Base-by-base conservation (phyloP, 208 protist species). In the Lotmaria passim region DNA sequence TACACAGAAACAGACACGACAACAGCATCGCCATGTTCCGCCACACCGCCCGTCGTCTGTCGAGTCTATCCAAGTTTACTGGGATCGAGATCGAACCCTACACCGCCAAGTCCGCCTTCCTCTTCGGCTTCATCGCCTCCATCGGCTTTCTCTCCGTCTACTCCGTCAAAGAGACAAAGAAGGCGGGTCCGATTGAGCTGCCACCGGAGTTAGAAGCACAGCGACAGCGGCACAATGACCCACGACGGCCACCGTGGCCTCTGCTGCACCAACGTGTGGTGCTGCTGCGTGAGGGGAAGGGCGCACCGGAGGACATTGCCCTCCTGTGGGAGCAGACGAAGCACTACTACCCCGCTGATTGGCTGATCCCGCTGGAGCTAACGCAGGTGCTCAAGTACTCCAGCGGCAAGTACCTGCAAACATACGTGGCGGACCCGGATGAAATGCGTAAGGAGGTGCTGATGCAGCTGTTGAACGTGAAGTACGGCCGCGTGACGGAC, bases 301-400 rank as follows among this genome's bases (percentile, higher is more conserved):
- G 64, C 11, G 33, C 85, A 4, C 85, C 82, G 12, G 90, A 95
- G 64, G 90, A 95, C 59, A 64, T 95, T n/a, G 68, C 77, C 23
- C 73, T 93, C 11, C 55, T 95, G 67, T 95, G 90, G 90, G 86
- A 93, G 66, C 90, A 95, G 72, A 89, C 80, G 39, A 81, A 81
- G 50, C 82, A 93, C 62, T 95, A 95, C 79, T 95, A 95, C 78
- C 83, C 86, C 15, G 73, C 74, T 6, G 90, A 95, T 75, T 95
- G 90, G 87, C 83, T 95, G 10, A 87, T 95, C 59, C 86, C 87
- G 41, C 75, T 95, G 30, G 86, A 95, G 78, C 77, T 95, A 21
- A 90, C 90, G 28, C 90, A 95, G 75, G 78, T 95, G 36, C 73
- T 95, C 15, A 95, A 95, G 73, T 95, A 93, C 76, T 89, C 83